Evolutionary conservation across 179 eudicot species (phyloP).

Genomic region (Carnegiea gigantea): DNA sequence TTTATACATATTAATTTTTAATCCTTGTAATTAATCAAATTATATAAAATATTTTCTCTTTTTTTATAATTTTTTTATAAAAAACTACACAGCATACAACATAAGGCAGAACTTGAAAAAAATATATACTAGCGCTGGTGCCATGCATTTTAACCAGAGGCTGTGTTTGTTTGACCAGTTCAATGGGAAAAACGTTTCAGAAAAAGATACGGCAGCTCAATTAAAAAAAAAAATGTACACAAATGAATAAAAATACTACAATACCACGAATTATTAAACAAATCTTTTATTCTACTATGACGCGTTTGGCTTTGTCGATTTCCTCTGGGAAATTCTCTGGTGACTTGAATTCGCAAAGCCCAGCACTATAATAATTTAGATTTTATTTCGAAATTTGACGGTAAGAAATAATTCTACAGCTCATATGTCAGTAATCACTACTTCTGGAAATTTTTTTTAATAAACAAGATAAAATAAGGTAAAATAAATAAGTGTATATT

Average conservation of each 20-base stretch:
- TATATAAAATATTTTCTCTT: too few species aligned
- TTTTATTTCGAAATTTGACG: neutral
- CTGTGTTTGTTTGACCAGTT: conserved; percentile 6
- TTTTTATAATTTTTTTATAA: too few species aligned
- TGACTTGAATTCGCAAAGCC: neutral
- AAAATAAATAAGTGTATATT: too few species aligned
- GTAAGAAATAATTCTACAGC: neutral
- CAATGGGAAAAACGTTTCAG: neutral
- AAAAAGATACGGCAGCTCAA: conserved; percentile 13
- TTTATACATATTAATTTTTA: too few species aligned
- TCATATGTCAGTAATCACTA: neutral
- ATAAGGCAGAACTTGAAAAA: too few species aligned
- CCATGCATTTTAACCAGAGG: too few species aligned
- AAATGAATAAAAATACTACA: too few species aligned
- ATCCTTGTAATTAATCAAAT: too few species aligned
- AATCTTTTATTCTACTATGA: neutral
- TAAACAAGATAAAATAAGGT: neutral
- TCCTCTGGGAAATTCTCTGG: neutral
- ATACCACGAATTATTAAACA: neutral
- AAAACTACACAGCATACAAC: too few species aligned
- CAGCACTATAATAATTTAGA: neutral
- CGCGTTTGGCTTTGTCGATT: neutral
- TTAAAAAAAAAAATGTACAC: neutral
- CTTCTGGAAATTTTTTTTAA: neutral
- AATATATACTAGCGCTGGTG: too few species aligned